Percentiles rank a stretch among this genome's conserved stretches.
These are phyloP conservation scores for Coemansia reversa DNA, from an alignment of 192 early-diverging fungal species.

Conservation along the genomic window DNA sequence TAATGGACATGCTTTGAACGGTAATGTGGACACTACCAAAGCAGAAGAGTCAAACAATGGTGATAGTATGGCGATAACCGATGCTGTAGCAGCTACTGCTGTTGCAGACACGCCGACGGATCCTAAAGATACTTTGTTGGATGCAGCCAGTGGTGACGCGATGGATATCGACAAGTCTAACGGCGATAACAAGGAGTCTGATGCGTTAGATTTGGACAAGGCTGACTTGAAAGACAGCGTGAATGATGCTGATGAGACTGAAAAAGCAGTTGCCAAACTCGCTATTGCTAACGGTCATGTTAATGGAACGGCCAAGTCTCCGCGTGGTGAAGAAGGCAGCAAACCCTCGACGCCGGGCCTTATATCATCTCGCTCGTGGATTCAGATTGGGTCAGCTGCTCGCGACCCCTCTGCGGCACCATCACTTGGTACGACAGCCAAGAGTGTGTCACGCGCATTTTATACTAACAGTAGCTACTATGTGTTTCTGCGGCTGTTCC, in stretches of 20 bases:
- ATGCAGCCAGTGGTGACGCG: neutral
- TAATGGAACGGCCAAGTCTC: conserved; percentile 8
- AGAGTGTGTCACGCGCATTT: conserved; percentile 63
- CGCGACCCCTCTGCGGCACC: conserved; percentile 26
- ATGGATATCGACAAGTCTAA: conserved; percentile 9
- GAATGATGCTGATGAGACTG: conserved; percentile 1
- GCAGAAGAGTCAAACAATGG: neutral
- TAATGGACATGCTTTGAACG: conserved; percentile 25
- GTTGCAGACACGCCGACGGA: neutral
- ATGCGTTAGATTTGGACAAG: neutral
- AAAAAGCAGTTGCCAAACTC: neutral
- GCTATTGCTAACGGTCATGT: conserved; percentile 9
- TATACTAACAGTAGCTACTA: conserved; percentile 88
- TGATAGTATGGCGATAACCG: neutral
- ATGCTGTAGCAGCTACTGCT: neutral
- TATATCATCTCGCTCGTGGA: conserved; percentile 56
- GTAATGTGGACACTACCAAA: neutral
- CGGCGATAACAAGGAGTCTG: neutral
- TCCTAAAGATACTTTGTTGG: neutral
- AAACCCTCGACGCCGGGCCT: conserved; percentile 54
- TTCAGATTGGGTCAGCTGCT: conserved; percentile 35
- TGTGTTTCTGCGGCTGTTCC: conserved; percentile 80
- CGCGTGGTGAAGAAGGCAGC: conserved; percentile 26
- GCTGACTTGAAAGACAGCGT: neutral
- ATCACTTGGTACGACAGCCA: conserved; percentile 10